These are phyloP conservation scores for Penicillium alfredii DNA, from an alignment of 495 filamentous ascomycete genomes.

Conservation along the genomic window DNA sequence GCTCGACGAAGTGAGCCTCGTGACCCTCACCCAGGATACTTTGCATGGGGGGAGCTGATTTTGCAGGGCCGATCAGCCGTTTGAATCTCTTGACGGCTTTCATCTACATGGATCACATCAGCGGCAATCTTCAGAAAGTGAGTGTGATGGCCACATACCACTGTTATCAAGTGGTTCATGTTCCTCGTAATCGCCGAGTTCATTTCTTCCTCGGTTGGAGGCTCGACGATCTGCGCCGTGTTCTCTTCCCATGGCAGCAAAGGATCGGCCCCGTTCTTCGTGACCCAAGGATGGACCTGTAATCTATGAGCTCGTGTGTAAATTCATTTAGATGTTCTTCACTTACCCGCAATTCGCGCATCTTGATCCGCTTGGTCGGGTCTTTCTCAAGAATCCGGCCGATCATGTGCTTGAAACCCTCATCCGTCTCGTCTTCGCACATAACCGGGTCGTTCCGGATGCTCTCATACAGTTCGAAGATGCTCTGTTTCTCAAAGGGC, in stretches of 20 bases:
- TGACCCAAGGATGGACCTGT: conserved; percentile 94
- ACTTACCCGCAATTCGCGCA: conserved; percentile 74
- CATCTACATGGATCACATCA: conserved; percentile 53
- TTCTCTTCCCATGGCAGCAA: conserved; percentile 82
- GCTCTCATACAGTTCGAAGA: conserved; percentile 83
- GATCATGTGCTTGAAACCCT: conserved; percentile 64
- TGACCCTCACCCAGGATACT: conserved; percentile 51
- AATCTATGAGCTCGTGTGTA: no score
- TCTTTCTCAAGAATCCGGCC: conserved; percentile 67
- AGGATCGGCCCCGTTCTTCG: conserved; percentile 70
- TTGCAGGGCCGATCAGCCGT: conserved; percentile 42
- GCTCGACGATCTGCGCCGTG: conserved; percentile 67
- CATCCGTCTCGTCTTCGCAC: conserved; percentile 42
- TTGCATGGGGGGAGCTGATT: conserved; percentile 45
- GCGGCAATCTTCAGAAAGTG: conserved; percentile 5
- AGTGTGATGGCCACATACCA: conserved; percentile 52
- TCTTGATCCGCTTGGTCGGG: conserved; percentile 69
- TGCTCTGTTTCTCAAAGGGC: conserved; percentile 70
- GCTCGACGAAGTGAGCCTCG: conserved; percentile 49
- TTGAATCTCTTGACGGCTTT: conserved; percentile 91
- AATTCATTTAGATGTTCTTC: no score
- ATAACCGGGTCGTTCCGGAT: conserved; percentile 62
- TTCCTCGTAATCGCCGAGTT: conserved; percentile 85
- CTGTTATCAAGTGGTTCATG: conserved; percentile 73
- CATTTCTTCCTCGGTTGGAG: conserved; percentile 83